A percentile compares a stretch with the other conserved stretches of the same genome.
phyloP scores from a whole-genome alignment of 345 rosid genomes.

The Nephelium lappaceum region DNA sequence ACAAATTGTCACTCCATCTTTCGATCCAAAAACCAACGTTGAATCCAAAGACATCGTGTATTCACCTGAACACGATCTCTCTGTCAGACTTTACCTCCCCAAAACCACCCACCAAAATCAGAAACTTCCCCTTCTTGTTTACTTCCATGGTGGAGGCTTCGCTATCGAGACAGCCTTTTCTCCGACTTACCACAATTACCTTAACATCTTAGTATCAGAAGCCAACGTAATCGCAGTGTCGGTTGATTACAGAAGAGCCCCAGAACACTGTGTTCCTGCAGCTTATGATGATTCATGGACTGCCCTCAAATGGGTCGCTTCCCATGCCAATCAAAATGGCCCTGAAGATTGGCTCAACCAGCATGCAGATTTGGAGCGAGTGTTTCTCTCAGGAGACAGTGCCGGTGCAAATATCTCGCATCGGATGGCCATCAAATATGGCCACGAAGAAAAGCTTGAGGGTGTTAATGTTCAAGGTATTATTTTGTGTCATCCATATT shows the following conservation, averaged over 20 bases:
- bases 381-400: conserved; percentile 48
- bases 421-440: conserved; percentile 32
- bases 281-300: conserved; percentile 37
- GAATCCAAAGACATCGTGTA: conserved; percentile 45
- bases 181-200: conserved; percentile 33
- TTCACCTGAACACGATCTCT: conserved; percentile 22
- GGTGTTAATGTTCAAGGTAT: conserved; percentile 28
- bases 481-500: conserved; percentile 30
- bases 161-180: conserved; percentile 27
- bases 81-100: conserved; percentile 47
- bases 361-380: conserved; percentile 25
- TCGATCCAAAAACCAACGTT: conserved; percentile 46
- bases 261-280: conserved; percentile 16
- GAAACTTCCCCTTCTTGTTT: conserved; percentile 48
- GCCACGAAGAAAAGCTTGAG: conserved; percentile 8
- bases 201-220: conserved; percentile 27
- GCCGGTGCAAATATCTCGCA: conserved; percentile 48
- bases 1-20: conserved; percentile 32
- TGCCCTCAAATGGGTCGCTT: conserved; percentile 42
- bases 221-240: conserved; percentile 31
- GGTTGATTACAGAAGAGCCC: conserved; percentile 24
- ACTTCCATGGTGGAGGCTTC: conserved; percentile 44
- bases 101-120: conserved; percentile 3
- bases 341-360: conserved; percentile 43
- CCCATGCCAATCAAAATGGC: conserved; percentile 31